phyloP scores from a whole-genome alignment of 2,329 filamentous ascomycete genomes.

The Paradendryphiella salina region DNA sequence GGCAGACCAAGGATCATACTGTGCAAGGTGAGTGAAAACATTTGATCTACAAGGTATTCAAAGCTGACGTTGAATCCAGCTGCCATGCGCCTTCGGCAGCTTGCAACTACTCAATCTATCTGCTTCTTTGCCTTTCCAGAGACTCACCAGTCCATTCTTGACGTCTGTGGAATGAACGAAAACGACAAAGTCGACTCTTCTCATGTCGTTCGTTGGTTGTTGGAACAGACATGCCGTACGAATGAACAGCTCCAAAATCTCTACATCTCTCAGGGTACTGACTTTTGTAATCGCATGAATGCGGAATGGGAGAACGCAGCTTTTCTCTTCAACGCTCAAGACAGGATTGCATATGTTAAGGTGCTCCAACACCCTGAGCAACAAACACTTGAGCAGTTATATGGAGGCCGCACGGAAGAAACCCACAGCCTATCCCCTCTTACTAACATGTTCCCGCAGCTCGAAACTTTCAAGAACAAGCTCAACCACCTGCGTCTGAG shows the following conservation, averaged over 20 bases:
- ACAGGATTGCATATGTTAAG: slow-evolving; percentile 49
- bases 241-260: slow-evolving; percentile 58
- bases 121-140: slow-evolving; percentile 59
- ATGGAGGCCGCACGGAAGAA: slow-evolving; percentile 40
- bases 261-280: slow-evolving; percentile 61
- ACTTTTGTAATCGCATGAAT: slow-evolving; percentile 62
- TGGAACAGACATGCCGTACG: slow-evolving; percentile 63
- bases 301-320: slow-evolving; percentile 50
- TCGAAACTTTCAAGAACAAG: slow-evolving; percentile 30
- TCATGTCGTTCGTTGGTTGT: slow-evolving; percentile 62
- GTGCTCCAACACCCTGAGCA: slow-evolving; percentile 57
- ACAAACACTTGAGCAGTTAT: slow-evolving; percentile 61
- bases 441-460: slow-evolving; percentile 29
- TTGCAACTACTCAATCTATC: slow-evolving; percentile 59
- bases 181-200: slow-evolving; percentile 48
- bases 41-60: slow-evolving; percentile 1
- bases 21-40: slow-evolving; percentile 59
- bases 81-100: slow-evolving; percentile 64
- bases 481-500: slow-evolving; percentile 48
- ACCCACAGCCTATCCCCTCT: slow-evolving; percentile 23
- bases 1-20: slow-evolving; percentile 67
- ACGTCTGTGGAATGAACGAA: slow-evolving; percentile 46
- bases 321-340: slow-evolving; percentile 42
- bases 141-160: slow-evolving; percentile 62
- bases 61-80: slow-evolving; percentile 47